Evolutionary conservation across 2,329 filamentous ascomycete genomes (phyloP).

Genomic region (Scorias spongiosa): DNA sequence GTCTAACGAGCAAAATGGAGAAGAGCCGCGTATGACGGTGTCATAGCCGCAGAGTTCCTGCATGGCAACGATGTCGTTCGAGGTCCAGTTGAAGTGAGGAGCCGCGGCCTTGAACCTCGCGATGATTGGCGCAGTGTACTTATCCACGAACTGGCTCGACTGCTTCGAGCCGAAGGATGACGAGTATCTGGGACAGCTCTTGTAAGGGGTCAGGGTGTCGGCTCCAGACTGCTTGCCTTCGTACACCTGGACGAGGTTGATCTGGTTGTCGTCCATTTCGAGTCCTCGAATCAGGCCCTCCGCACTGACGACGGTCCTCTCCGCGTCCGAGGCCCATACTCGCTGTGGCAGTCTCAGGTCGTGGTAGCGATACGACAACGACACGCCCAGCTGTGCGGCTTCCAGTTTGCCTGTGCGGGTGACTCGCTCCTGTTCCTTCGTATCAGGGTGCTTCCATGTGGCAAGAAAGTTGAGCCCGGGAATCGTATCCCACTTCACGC

Average conservation of each 20-base stretch:
- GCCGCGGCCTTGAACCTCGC: conserved; percentile 38
- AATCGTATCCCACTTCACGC: conserved; percentile 42
- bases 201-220: conserved; percentile 48
- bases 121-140: conserved; percentile 47
- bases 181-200: conserved; percentile 48
- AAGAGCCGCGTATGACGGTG: conserved; percentile 48
- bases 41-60: conserved; percentile 60
- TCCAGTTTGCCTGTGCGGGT: conserved; percentile 47
- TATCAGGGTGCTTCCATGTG: conserved; percentile 38
- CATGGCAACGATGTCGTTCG: conserved; percentile 47
- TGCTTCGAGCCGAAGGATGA: conserved; percentile 42
- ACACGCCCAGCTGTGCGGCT: conserved; percentile 42
- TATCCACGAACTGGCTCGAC: conserved; percentile 22
- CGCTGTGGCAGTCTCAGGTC: conserved; percentile 36
- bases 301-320: conserved; percentile 44
- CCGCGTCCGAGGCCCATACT: conserved; percentile 49
- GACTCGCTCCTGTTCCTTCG: conserved; percentile 42
- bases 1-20: conserved; percentile 45
- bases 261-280: conserved; percentile 37
- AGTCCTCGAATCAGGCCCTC: conserved; percentile 43
- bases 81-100: conserved; percentile 47
- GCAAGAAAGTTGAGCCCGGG: conserved; percentile 41
- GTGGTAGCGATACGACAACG: conserved; percentile 44
- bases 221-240: conserved; percentile 44
- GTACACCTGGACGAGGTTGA: conserved; percentile 39